A percentile compares a stretch with the other conserved stretches of the same genome.
Evolutionary conservation across 1,284 basidiomycete genomes (phyloP).

Genomic region (Ganoderma meredithae): DNA sequence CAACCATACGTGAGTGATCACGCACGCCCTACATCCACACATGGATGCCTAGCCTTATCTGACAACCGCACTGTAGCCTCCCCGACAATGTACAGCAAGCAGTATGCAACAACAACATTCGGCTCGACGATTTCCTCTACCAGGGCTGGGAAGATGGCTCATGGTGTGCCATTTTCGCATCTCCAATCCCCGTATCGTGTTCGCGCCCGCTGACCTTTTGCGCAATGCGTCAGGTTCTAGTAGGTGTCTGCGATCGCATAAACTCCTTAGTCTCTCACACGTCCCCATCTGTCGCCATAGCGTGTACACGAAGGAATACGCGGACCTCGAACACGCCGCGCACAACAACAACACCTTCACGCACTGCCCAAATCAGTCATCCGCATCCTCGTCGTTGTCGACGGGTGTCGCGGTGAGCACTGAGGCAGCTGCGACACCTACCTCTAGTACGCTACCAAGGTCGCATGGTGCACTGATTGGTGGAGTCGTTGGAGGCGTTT

Average conservation of each 20-base stretch:
- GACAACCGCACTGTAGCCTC: not conserved
- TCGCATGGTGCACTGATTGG: not conserved
- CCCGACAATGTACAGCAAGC: slow-evolving; percentile 21
- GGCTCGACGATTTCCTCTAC: slow-evolving; percentile 28
- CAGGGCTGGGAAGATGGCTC: slow-evolving; percentile 25
- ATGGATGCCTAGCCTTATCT: too few relatives aligned
- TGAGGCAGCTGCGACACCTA: not conserved
- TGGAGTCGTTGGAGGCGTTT: slow-evolving; percentile 2
- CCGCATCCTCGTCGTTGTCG: not conserved
- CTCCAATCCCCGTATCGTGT: not conserved
- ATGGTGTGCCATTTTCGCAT: slow-evolving; percentile 16
- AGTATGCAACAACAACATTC: slow-evolving; percentile 26
- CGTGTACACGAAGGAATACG: slow-evolving; percentile 23
- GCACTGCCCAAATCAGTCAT: slow-evolving; percentile 20
- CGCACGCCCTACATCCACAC: too few relatives aligned
- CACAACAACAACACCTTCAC: slow-evolving; percentile 26
- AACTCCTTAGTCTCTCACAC: not conserved
- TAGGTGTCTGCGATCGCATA: not conserved
- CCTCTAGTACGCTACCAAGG: not conserved
- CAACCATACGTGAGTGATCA: slow-evolving; percentile 18
- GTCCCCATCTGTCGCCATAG: slow-evolving; percentile 1
- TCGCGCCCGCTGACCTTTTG: not conserved
- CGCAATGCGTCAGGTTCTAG: not conserved
- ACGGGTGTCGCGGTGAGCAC: not conserved
- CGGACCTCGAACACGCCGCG: slow-evolving; percentile 16